phyloP scores from a whole-genome alignment of 148 eudicot genomes.

The Rhododendron mucronatum region DNA sequence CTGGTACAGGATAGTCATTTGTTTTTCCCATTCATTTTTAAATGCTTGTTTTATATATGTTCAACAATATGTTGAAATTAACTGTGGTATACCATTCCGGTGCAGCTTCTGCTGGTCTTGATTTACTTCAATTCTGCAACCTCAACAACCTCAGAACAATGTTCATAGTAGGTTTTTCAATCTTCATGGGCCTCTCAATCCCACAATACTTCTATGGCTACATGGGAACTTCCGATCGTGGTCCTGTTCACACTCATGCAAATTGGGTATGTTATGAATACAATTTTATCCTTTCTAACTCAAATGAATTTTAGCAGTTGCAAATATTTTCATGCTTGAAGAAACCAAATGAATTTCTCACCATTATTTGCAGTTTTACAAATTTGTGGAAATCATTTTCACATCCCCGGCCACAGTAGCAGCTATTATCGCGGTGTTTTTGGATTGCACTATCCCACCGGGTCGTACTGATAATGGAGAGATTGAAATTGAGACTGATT shows the following conservation, averaged over 20 bases:
- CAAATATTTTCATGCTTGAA: not conserved
- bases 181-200: slow-evolving; percentile 88
- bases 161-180: slow-evolving; percentile 58
- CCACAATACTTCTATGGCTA: slow-evolving; percentile 71
- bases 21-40: no score
- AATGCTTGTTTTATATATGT: no score
- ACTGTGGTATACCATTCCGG: not conserved
- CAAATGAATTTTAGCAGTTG: not conserved
- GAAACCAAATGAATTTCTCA: not conserved
- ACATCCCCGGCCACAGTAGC: slow-evolving; percentile 81
- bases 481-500: slow-evolving; percentile 68
- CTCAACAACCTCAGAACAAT: slow-evolving; percentile 86
- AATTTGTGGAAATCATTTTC: slow-evolving; percentile 61
- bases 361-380: slow-evolving; percentile 57
- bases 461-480: slow-evolving; percentile 33
- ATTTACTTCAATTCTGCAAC: slow-evolving; percentile 80
- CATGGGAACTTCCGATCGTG: slow-evolving; percentile 47
- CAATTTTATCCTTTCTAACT: not conserved
- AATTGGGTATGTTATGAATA: slow-evolving; percentile 43
- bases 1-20: no score
- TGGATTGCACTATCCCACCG: slow-evolving; percentile 61
- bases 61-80: not conserved
- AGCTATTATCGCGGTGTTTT: slow-evolving; percentile 41
- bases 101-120: slow-evolving; percentile 78
- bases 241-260: slow-evolving; percentile 63